phyloP scores from a whole-genome alignment of 2,329 filamentous ascomycete genomes.

The Alternaria sp. region DNA sequence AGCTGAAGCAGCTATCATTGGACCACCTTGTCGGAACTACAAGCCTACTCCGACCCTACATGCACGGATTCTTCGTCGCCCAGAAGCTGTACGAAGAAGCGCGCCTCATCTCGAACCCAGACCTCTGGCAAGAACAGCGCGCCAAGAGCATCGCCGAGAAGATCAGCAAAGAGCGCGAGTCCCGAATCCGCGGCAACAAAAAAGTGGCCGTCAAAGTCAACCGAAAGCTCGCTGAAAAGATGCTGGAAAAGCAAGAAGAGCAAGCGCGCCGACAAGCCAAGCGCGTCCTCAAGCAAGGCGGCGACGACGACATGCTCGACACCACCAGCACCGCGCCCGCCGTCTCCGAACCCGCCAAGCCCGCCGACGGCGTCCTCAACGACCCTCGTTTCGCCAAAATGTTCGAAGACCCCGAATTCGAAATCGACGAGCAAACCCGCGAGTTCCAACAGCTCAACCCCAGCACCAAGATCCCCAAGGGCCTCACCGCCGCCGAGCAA shows the following conservation, averaged over 20 bases:
- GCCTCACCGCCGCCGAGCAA: constrained; percentile 66
- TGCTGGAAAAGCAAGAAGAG: constrained; percentile 74
- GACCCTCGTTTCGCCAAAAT: constrained; percentile 87
- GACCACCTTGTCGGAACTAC: constrained; percentile 90
- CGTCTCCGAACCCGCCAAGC: constrained; percentile 56
- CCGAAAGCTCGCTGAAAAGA: constrained; percentile 69
- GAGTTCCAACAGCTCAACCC: constrained; percentile 92
- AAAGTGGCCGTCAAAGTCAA: constrained; percentile 93
- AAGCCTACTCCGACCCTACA: constrained; percentile 89
- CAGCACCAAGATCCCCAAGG: constrained; percentile 68
- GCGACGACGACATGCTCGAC: constrained; percentile 57
- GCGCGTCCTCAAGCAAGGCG: constrained; percentile 63
- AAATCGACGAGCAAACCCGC: constrained; percentile 84
- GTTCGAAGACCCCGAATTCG: constrained; percentile 93
- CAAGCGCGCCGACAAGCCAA: constrained; percentile 55
- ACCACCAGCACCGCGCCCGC: constrained; percentile 21
- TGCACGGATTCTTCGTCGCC: constrained; percentile 98
- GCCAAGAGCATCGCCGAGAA: constrained; percentile 91
- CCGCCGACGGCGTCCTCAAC: constrained; percentile 64
- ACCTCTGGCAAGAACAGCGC: constrained; percentile 90
- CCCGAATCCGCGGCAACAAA: constrained; percentile 89
- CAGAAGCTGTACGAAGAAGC: constrained; percentile 96
- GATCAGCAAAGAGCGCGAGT: constrained; percentile 96
- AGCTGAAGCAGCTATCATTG: constrained; percentile 83
- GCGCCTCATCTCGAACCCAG: constrained; percentile 88